A percentile compares a stretch with the other conserved stretches of the same genome.
phyloP scores from a whole-genome alignment of 495 filamentous ascomycete genomes.

The Trichocladium antarcticum region DNA sequence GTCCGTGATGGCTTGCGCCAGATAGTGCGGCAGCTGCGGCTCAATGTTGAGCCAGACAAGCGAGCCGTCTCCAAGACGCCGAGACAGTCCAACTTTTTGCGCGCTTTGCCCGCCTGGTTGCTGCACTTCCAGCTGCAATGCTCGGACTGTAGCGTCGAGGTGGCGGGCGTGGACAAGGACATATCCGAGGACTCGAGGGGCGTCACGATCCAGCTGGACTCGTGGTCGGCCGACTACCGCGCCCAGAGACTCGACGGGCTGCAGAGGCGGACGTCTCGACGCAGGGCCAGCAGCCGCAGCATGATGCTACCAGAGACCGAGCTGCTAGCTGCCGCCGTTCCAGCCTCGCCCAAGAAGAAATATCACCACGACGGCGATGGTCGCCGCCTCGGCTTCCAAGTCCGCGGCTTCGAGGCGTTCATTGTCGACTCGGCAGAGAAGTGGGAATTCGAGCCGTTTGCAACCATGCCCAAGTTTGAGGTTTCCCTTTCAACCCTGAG shows the following conservation, averaged over 20 bases:
- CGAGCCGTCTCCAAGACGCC: constrained; percentile 37
- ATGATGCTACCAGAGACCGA: constrained; percentile 47
- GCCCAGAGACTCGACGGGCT: constrained; percentile 58
- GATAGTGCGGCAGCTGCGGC: constrained; percentile 69
- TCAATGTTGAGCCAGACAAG: constrained; percentile 51
- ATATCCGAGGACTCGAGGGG: constrained; percentile 72
- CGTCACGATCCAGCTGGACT: constrained; percentile 74
- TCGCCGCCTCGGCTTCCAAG: constrained; percentile 67
- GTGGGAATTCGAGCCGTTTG: constrained; percentile 74
- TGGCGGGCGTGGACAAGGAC: constrained; percentile 74
- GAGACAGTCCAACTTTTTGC: constrained; percentile 54
- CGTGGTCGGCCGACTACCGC: constrained; percentile 84
- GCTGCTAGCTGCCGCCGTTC: constrained; percentile 44
- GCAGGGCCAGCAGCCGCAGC: constrained; percentile 49
- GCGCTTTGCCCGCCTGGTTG: constrained; percentile 74
- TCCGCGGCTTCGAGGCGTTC: constrained; percentile 73
- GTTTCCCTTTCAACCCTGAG: constrained; percentile 73
- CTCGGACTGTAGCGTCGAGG: constrained; percentile 76
- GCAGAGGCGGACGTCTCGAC: constrained; percentile 39
- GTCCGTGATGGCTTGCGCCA: constrained; percentile 86
- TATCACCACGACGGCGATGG: constrained; percentile 60
- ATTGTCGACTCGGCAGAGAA: constrained; percentile 78
- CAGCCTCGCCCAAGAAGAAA: constrained; percentile 50
- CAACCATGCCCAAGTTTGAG: constrained; percentile 79
- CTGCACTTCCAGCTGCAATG: constrained; percentile 74